Percentiles rank a stretch among this genome's conserved stretches.
Evolutionary conservation across 441 rosid genomes (phyloP).

Genomic region (Heliophila coronopifolia): DNA sequence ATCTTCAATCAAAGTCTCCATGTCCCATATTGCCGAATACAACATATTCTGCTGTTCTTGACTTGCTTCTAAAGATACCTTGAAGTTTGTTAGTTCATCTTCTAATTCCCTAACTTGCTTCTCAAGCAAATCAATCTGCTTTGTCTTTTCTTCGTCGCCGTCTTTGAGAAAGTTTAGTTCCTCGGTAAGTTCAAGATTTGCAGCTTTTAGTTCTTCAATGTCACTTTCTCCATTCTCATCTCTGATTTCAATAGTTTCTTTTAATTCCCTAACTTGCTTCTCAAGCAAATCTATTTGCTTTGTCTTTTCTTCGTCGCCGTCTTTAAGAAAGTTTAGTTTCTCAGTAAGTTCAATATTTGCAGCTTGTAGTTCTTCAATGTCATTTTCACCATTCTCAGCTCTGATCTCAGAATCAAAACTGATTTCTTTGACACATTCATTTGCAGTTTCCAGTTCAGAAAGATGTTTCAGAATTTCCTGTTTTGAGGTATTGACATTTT

Average conservation of each 20-base stretch:
- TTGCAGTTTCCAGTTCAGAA: conserved; percentile 53
- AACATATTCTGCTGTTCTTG: conserved; percentile 90
- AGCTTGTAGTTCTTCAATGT: conserved; percentile 54
- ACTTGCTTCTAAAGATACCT: conserved; percentile 69
- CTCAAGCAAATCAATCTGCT: conserved; percentile 70
- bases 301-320: conserved; percentile 41
- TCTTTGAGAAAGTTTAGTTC: conserved; percentile 71
- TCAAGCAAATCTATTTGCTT: conserved; percentile 71
- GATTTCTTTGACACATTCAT: conserved; percentile 61
- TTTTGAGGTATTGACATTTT: conserved; percentile 38
- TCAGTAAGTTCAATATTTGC: conserved; percentile 71
- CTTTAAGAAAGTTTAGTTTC: conserved; percentile 69
- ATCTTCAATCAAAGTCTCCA: conserved; percentile 92
- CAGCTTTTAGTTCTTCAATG: conserved; percentile 51
- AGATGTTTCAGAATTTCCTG: conserved; percentile 62
- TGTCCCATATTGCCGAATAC: conserved; percentile 93
- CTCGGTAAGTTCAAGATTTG: conserved; percentile 70
- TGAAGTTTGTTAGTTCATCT: conserved; percentile 59
- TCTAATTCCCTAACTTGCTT: conserved; percentile 75
- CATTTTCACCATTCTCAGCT: conserved; percentile 67
- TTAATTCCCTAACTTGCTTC: conserved; percentile 73
- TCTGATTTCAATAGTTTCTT: too few relatives aligned
- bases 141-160: conserved; percentile 42
- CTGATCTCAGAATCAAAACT: conserved; percentile 56
- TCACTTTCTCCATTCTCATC: conserved; percentile 62